Evolutionary conservation across 139 green algal genomes (phyloP).

Genomic region (Chlorella vulgaris): DNA sequence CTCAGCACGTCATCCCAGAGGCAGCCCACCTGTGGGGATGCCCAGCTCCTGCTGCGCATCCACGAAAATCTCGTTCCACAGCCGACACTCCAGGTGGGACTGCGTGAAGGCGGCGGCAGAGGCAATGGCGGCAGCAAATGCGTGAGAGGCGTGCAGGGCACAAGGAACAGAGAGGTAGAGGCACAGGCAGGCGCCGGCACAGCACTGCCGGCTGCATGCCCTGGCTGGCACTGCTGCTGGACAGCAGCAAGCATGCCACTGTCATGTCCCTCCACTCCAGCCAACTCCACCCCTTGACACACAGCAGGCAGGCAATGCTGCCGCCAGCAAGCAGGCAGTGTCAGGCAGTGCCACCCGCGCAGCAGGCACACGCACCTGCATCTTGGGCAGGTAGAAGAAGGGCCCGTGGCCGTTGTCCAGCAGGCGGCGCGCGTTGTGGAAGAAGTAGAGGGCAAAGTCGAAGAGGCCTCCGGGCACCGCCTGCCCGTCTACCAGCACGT

Average conservation of each 20-base stretch:
- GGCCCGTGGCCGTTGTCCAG: slow-evolving; percentile 56
- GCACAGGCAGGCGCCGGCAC: too few species aligned
- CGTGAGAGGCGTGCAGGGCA: neutral
- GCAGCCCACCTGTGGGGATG: slow-evolving; percentile 21
- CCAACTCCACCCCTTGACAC: neutral
- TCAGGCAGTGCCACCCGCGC: neutral
- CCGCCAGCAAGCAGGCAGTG: neutral
- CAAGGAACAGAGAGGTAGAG: neutral
- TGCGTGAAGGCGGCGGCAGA: slow-evolving; percentile 34
- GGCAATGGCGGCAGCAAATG: neutral
- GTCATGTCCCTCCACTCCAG: neutral
- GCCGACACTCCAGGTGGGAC: slow-evolving; percentile 79
- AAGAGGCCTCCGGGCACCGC: slow-evolving; percentile 69
- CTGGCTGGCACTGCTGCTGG: too few species aligned
- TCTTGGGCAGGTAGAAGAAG: slow-evolving; percentile 95
- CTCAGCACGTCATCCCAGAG: neutral
- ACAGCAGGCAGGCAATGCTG: neutral
- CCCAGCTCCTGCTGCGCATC: slow-evolving; percentile 63
- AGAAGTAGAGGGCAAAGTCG: slow-evolving; percentile 92
- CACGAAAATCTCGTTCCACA: slow-evolving; percentile 82
- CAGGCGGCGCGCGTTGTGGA: slow-evolving; percentile 75
- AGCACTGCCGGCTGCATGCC: too few species aligned
- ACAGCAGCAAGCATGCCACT: too few species aligned
- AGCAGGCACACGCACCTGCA: slow-evolving; percentile 62
- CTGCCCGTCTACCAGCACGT: slow-evolving; percentile 82